A percentile compares a stretch with the other conserved stretches of the same genome.
These are phyloP conservation scores for Corrigiola litoralis DNA, from an alignment of 179 eudicot genomes.

Conservation along the genomic window DNA sequence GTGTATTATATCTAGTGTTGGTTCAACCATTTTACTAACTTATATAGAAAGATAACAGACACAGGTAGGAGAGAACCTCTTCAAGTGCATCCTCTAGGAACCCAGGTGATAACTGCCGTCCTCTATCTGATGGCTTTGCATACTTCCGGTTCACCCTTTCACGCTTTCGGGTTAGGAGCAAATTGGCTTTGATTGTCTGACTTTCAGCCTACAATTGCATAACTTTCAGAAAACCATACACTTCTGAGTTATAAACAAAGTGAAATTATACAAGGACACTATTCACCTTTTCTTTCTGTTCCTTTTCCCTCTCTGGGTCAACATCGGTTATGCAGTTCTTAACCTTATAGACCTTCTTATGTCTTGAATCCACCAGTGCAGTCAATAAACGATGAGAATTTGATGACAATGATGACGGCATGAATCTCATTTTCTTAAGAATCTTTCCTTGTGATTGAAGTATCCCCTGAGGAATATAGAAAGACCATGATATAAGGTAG, in stretches of 20 bases:
- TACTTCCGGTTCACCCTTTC: constrained; percentile 93
- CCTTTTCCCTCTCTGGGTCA: constrained; percentile 99
- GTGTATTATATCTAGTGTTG: too few relatives aligned
- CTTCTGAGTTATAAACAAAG: constrained; percentile 6
- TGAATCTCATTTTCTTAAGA: constrained; percentile 82
- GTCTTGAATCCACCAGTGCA: constrained; percentile 93
- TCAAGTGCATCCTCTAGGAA: constrained; percentile 95
- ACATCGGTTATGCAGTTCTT: constrained; percentile 95
- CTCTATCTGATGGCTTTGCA: constrained; percentile 68
- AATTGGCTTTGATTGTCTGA: constrained; percentile 86
- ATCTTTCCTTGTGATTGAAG: constrained; percentile 95
- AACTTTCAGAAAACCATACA: constrained; percentile 9
- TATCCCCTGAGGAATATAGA: constrained; percentile 84
- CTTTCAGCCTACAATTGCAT: constrained; percentile 67
- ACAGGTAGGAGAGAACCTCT: constrained; percentile 45
- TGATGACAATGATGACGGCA: constrained; percentile 94
- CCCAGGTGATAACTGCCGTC: constrained; percentile 97
- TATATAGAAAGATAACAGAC: not conserved
- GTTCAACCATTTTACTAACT: not conserved
- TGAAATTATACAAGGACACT: not conserved
- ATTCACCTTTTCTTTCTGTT: constrained; percentile 78
- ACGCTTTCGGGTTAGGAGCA: constrained; percentile 73
- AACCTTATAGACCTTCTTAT: constrained; percentile 88
- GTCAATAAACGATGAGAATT: constrained; percentile 93
- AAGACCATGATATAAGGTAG: too few relatives aligned